phyloP scores from a whole-genome alignment of 176 grass and related monocot genomes.

The Eleusine coracana region DNA sequence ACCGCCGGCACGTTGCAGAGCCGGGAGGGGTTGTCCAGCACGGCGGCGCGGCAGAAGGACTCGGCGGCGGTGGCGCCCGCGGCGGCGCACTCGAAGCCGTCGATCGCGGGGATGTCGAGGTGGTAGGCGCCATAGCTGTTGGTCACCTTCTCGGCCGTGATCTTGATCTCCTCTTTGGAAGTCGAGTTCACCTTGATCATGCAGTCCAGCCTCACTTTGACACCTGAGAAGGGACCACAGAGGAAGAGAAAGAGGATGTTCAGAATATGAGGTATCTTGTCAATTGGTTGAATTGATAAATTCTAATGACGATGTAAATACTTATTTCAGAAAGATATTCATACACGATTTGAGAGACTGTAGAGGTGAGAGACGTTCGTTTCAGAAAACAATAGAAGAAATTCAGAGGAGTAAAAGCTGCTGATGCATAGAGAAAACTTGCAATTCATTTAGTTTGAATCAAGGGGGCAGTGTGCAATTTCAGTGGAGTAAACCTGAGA shows the following conservation, averaged over 20 bases:
- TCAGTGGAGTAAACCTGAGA: no score
- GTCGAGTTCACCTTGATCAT: constrained; percentile 58
- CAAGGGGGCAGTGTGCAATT: no score
- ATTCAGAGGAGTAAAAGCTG: no score
- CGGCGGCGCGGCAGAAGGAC: constrained; percentile 70
- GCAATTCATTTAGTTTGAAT: no score
- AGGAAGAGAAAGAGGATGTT: no score
- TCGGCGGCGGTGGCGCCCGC: constrained; percentile 39
- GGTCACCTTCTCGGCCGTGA: constrained; percentile 71
- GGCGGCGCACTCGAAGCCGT: constrained; percentile 63
- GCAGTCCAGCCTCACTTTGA: constrained; percentile 71
- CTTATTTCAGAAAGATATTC: neutral
- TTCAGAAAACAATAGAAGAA: no score
- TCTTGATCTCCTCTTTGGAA: constrained; percentile 60
- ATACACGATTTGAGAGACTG: neutral
- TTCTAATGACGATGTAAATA: neutral
- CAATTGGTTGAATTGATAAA: neutral
- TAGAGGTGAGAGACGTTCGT: no score
- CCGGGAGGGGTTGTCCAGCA: constrained; percentile 59
- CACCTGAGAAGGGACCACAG: constrained; percentile 46
- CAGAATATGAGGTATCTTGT: no score
- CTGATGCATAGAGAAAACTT: no score
- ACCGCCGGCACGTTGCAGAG: constrained; percentile 72
- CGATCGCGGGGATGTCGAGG: constrained; percentile 76
- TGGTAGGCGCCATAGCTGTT: constrained; percentile 69